Conservation (phyloP, 2,329 filamentous ascomycete genomes). For the Pseudogymnoascus sp. region DNA sequence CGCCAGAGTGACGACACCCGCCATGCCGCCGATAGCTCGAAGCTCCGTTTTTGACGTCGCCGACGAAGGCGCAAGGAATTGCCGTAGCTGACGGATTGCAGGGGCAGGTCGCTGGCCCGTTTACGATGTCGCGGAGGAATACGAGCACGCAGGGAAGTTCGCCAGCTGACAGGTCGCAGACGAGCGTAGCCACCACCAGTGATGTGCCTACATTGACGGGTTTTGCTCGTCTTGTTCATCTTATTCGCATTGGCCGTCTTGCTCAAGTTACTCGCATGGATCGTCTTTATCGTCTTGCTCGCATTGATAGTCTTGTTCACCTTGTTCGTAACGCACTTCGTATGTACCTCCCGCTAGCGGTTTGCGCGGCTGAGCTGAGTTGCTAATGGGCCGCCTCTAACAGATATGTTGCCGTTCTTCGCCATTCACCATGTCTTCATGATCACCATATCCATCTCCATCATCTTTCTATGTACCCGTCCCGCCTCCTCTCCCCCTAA, state of each 20-base stretch:
- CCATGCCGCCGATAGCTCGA: background rate
- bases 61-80: background rate
- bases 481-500: conserved; percentile 9
- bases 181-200: no score
- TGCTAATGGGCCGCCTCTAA: background rate
- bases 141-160: no score
- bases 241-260: no score
- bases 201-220: no score
- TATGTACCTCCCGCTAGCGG: background rate
- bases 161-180: no score
- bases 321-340: background rate
- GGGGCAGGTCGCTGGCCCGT: no score
- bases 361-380: background rate
- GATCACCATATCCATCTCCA: conserved; percentile 87
- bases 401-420: conserved; percentile 54
- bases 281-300: no score
- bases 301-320: background rate
- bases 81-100: background rate
- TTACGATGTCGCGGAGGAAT: no score
- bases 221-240: no score
- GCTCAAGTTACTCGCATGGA: no score
- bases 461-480: conserved; percentile 84
- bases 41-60: background rate
- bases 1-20: background rate
- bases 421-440: conserved; percentile 84